These are phyloP conservation scores for Xerocomus brunneocitrinus DNA, from an alignment of 768 basidiomycete genomes.

Conservation along the genomic window DNA sequence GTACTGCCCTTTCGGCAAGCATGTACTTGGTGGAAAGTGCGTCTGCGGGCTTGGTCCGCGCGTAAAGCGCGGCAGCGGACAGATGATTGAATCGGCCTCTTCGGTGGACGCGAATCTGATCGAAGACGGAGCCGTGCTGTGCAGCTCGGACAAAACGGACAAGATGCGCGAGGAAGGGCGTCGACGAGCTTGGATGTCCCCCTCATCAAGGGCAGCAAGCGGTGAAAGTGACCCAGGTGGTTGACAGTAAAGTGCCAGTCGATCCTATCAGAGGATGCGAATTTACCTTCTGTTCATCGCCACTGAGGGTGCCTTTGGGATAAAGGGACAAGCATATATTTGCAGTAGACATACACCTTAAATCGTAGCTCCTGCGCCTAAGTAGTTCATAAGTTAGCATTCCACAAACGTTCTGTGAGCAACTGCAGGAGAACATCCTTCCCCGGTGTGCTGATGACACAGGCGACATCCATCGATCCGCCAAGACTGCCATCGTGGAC, in stretches of 20 bases:
- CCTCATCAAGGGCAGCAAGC: not conserved
- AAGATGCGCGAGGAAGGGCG: not conserved
- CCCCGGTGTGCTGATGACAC: conserved; percentile 64
- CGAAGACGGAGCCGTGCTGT: not conserved
- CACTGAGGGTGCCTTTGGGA: not conserved
- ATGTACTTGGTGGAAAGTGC: not conserved
- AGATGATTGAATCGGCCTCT: not conserved
- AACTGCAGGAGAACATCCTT: conserved; percentile 43
- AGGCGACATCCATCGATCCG: conserved; percentile 38
- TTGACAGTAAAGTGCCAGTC: not conserved
- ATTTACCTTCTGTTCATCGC: not conserved
- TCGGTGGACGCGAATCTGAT: not conserved
- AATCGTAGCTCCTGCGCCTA: not conserved
- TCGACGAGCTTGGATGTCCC: not conserved
- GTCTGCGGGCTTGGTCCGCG: no score
- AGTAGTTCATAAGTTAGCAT: not conserved
- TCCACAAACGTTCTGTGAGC: conserved; percentile 58
- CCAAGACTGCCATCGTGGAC: conserved; percentile 17
- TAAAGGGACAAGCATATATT: not conserved
- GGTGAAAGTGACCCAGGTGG: not conserved
- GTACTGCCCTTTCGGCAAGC: not conserved
- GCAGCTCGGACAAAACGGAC: not conserved
- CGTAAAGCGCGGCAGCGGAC: no score
- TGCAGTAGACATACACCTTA: not conserved
- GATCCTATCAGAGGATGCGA: not conserved